Base-by-base conservation (phyloP, 2,329 filamentous ascomycete genomes). In the Lomentospora prolificans region DNA sequence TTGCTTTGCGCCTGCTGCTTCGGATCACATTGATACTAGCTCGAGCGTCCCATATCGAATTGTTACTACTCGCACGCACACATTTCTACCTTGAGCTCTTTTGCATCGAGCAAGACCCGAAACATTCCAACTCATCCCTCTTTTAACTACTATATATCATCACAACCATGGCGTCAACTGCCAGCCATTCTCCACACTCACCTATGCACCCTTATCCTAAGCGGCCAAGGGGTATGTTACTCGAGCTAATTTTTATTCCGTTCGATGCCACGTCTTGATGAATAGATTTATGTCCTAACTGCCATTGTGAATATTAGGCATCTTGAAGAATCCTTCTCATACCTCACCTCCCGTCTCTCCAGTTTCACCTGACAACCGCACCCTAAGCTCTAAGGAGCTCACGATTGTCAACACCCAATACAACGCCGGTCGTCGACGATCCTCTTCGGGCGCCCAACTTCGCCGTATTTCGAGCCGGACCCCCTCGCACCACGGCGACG, bases 361-460 rank as follows among this genome's bases (percentile, higher is more conserved):
- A 64, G 64, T 76, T 57, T 50, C 41, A 2, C 39, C 41, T 14
- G 66, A 72, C 62, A 3, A 53, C 25, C 33, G 27, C 22, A 25
- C 33, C 17, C 22, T 33, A n/a, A 82, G 82, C 3, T 86, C 90
- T 61, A 94, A 95, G 73, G 94, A 97, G 67, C 77, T 96, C 64
- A 95, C 90, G 3, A 82, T 97, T 58, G 85, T 91, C 69, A 99
- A 99, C 73, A 99, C 94, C 1, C 82, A 96, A 59, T 84, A 89
- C 67, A 99, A 99, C 75, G 90, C 94, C 50, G 94, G 94, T 31
- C 88, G 87, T 61, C 87, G 89, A 53, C 86, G 87, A 60, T 90
- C 86, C 9, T 90, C 87, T 0, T 90, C 87, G 3, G 56, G 56
- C 44, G 55, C 59, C 24, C 51, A 58, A 33, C 87, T 85, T n/a